These are phyloP conservation scores for Aspergillus clavatus DNA, from an alignment of 2,329 filamentous ascomycete genomes.

Conservation along the genomic window DNA sequence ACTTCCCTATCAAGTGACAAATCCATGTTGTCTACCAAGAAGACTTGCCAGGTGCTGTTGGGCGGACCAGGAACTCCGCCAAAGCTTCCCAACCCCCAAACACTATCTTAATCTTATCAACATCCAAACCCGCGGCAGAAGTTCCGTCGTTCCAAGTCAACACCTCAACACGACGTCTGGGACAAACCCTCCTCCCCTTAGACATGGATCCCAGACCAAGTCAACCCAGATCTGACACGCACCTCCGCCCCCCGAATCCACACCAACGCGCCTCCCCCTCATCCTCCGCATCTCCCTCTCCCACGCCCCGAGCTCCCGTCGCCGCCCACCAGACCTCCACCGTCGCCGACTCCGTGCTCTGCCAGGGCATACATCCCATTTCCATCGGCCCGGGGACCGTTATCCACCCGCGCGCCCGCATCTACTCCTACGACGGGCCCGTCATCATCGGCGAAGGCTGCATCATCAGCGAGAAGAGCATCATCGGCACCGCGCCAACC, in stretches of 20 bases:
- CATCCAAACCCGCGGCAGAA: slow-evolving; percentile 37
- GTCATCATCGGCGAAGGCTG: slow-evolving; percentile 77
- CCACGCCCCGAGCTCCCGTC: slow-evolving; percentile 31
- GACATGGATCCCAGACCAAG: slow-evolving; percentile 1
- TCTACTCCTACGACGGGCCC: slow-evolving; percentile 73
- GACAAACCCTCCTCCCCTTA: not conserved
- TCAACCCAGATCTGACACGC: not conserved
- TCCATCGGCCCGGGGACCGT: slow-evolving; percentile 72
- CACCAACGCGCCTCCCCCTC: slow-evolving; percentile 23
- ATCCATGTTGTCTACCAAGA: not conserved
- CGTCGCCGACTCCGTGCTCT: slow-evolving; percentile 36
- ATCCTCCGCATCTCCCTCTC: slow-evolving; percentile 21
- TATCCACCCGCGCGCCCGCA: slow-evolving; percentile 76
- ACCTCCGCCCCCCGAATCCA: slow-evolving; percentile 26
- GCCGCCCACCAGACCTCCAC: slow-evolving; percentile 34
- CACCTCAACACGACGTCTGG: not conserved
- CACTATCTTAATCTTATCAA: slow-evolving; percentile 23
- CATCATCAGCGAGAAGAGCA: slow-evolving; percentile 66
- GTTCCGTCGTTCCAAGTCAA: not conserved
- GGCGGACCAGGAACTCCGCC: not conserved
- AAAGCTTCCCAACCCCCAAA: not conserved
- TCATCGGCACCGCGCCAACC: slow-evolving; percentile 47
- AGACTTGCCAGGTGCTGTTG: too few species aligned
- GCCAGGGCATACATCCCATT: slow-evolving; percentile 68
- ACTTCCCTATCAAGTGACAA: not conserved